Evolutionary conservation across 768 basidiomycete genomes (phyloP).

Genomic region (Tylopilus cervinicoccineus): DNA sequence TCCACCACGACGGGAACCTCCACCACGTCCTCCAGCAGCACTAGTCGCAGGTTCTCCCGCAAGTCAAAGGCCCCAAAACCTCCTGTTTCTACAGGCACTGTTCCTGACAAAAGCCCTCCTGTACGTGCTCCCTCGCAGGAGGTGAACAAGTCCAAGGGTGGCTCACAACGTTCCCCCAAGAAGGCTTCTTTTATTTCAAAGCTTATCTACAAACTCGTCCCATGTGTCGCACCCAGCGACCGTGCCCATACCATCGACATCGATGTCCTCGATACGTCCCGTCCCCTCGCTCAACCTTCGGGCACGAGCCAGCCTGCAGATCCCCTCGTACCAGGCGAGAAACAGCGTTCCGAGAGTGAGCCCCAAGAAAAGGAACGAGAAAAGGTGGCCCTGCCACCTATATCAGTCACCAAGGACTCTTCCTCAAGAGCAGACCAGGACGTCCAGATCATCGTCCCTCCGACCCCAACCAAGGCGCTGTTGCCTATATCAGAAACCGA

Average conservation of each 20-base stretch:
- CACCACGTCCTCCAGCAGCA: constrained; percentile 16
- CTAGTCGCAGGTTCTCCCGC: constrained; percentile 30
- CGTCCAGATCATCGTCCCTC: constrained; percentile 40
- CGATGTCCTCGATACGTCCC: constrained; percentile 27
- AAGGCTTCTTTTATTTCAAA: constrained; percentile 57
- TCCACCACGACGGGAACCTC: constrained; percentile 22
- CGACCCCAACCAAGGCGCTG: constrained; percentile 43
- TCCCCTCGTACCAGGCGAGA: constrained; percentile 26
- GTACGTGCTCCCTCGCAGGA: constrained; percentile 33
- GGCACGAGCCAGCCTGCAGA: constrained; percentile 22
- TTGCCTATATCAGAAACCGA: constrained; percentile 73
- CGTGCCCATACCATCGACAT: constrained; percentile 44
- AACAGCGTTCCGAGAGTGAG: constrained; percentile 22
- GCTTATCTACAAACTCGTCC: constrained; percentile 59
- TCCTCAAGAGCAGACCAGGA: constrained; percentile 25
- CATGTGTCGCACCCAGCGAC: constrained; percentile 56
- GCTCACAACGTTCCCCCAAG: constrained; percentile 33
- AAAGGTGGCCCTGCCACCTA: constrained; percentile 26
- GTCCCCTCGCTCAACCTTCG: constrained; percentile 14
- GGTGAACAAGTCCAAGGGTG: constrained; percentile 31
- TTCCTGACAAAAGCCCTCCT: constrained; percentile 28
- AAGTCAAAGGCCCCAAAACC: constrained; percentile 21
- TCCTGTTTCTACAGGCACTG: constrained; percentile 14
- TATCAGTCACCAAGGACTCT: constrained; percentile 19
- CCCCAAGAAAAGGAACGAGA: constrained; percentile 35